Percentiles rank a stretch among this genome's conserved stretches.
phyloP scores from a whole-genome alignment of 164 flowering plant genomes.

The Vitis riparia region DNA sequence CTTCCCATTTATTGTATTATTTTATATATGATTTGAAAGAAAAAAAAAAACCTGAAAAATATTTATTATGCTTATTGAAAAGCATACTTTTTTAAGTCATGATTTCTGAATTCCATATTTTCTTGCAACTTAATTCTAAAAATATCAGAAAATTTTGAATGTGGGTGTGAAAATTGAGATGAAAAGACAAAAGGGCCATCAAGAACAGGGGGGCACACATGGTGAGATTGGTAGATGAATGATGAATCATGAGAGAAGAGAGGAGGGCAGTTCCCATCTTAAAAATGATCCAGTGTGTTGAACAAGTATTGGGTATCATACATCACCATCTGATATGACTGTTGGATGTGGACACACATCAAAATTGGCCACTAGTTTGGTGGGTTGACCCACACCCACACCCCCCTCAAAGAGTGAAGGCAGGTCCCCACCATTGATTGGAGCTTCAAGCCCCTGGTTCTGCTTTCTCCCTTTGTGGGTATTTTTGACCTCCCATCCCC shows the following conservation, averaged over 20 bases:
- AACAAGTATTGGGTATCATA: not conserved
- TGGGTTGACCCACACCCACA: not conserved
- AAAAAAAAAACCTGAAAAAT: no score
- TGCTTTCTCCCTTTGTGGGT: not conserved
- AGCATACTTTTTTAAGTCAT: no score
- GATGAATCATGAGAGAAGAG: not conserved
- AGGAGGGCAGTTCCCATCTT: not conserved
- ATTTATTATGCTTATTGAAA: no score
- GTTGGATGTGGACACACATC: not conserved
- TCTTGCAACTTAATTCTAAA: no score
- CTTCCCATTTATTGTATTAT: no score
- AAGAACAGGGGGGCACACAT: not conserved
- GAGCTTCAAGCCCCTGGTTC: no score
- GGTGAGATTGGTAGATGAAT: not conserved
- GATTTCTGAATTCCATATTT: no score
- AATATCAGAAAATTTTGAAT: no score
- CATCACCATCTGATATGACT: not conserved
- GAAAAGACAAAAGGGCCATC: not conserved
- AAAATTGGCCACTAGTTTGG: not conserved
- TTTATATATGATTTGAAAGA: no score
- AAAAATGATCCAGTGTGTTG: constrained; percentile 1
- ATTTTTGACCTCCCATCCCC: not conserved
- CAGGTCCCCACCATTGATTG: no score
- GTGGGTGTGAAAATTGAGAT: not conserved
- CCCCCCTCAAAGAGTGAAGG: no score